These are phyloP conservation scores for Cadophora gregata DNA, from an alignment of 2,329 filamentous ascomycete genomes.

Conservation along the genomic window DNA sequence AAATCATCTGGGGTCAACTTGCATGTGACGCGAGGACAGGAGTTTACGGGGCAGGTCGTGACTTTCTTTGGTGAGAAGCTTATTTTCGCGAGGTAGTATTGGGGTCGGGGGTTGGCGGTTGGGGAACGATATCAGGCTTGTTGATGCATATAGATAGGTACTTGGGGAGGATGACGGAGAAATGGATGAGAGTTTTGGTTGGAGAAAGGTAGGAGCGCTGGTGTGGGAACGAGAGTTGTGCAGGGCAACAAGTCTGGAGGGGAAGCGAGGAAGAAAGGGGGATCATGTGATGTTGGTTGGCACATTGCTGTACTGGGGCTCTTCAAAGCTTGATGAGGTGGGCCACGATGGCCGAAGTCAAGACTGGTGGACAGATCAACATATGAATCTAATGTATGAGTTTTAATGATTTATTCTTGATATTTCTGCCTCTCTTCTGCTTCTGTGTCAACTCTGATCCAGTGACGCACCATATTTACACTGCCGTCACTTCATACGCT, in stretches of 20 bases:
- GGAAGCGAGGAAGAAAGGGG: not conserved
- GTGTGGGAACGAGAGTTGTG: not conserved
- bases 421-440: not conserved
- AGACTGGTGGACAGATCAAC: too few species aligned
- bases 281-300: not conserved
- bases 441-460: not conserved
- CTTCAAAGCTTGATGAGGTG: too few species aligned
- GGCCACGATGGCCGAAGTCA: too few species aligned
- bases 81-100: not conserved
- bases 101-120: not conserved
- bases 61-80: not conserved
- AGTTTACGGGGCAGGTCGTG: not conserved
- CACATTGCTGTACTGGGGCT: not conserved
- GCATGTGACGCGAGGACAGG: not conserved
- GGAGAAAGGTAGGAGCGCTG: not conserved
- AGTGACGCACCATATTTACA: conserved; percentile 3
- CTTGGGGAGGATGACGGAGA: not conserved
- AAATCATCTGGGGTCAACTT: not conserved
- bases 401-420: conserved; percentile 18
- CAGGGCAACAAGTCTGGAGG: not conserved
- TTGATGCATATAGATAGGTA: not conserved
- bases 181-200: not conserved
- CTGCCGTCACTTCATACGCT: conserved; percentile 13
- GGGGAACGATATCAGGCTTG: not conserved
- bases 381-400: too few species aligned